A percentile compares a stretch with the other conserved stretches of the same genome.
These are phyloP conservation scores for Pterulicium gracile DNA, from an alignment of 1,284 basidiomycete genomes.

Conservation along the genomic window DNA sequence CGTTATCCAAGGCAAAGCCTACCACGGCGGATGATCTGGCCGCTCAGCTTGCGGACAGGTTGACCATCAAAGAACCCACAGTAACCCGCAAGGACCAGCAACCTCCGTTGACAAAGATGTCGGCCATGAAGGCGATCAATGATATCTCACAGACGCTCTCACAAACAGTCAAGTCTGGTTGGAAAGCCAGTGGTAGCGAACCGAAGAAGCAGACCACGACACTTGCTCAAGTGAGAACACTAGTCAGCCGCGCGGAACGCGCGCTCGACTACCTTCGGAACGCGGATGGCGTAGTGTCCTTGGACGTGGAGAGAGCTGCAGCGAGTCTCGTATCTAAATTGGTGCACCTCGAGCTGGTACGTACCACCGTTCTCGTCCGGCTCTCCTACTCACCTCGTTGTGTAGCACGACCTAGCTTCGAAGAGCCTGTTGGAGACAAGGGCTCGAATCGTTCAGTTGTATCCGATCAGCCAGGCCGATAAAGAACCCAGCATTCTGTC, in stretches of 20 bases:
- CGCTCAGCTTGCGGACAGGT: neutral
- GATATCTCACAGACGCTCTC: conserved; percentile 46
- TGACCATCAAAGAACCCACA: neutral
- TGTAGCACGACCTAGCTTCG: conserved; percentile 39
- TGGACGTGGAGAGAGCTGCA: conserved; percentile 65
- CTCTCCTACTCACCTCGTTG: conserved; percentile 5
- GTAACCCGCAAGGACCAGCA: neutral
- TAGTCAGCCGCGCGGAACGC: conserved; percentile 25
- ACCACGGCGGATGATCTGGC: neutral
- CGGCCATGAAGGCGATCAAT: conserved; percentile 54
- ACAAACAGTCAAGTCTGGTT: conserved; percentile 41
- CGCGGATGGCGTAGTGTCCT: conserved; percentile 27
- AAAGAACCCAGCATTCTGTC: neutral
- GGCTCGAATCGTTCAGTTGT: conserved; percentile 36
- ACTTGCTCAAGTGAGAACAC: conserved; percentile 18
- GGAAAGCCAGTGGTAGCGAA: conserved; percentile 25
- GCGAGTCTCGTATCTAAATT: conserved; percentile 54
- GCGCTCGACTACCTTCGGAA: conserved; percentile 35
- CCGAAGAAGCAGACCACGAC: conserved; percentile 15
- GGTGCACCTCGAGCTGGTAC: conserved; percentile 52
- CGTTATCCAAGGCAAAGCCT: neutral
- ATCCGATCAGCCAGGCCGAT: conserved; percentile 14
- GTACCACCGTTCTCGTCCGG: conserved; percentile 15
- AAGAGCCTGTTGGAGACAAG: conserved; percentile 23
- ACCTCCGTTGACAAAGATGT: conserved; percentile 10